Percentiles rank a stretch among this genome's conserved stretches.
Conservation (phyloP, 2,329 filamentous ascomycete genomes). For the Penicillium concentricum region DNA sequence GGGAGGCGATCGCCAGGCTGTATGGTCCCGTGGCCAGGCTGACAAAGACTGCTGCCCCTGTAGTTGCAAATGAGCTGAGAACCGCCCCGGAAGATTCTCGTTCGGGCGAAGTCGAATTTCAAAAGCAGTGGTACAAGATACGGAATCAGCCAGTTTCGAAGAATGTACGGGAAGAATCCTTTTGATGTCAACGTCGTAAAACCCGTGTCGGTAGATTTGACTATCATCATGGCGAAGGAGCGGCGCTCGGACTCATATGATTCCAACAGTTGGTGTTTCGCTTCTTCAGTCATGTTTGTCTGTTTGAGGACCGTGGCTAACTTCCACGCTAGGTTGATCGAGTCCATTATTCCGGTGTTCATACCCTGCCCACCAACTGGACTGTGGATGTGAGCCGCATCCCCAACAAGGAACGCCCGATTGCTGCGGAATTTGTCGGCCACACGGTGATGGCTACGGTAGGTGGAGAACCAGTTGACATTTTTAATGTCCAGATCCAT, state of each 20-base stretch:
- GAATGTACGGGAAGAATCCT: constrained; percentile 42
- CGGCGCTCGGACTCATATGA: constrained; percentile 51
- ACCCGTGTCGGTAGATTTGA: constrained; percentile 43
- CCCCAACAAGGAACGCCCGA: constrained; percentile 56
- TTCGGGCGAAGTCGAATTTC: constrained; percentile 19
- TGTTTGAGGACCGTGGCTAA: constrained; percentile 47
- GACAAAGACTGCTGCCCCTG: constrained; percentile 37
- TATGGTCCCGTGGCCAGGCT: constrained; percentile 33
- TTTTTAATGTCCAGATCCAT: constrained; percentile 28
- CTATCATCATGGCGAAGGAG: constrained; percentile 47
- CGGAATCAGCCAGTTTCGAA: constrained; percentile 43
- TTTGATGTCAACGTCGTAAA: constrained; percentile 43
- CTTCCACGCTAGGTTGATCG: constrained; percentile 58
- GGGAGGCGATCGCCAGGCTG: constrained; percentile 51
- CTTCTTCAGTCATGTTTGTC: constrained; percentile 25
- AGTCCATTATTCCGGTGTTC: constrained; percentile 58
- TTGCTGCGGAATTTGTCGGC: constrained; percentile 46
- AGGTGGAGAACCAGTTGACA: constrained; percentile 45
- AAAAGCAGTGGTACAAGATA: constrained; percentile 30
- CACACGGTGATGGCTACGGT: constrained; percentile 48
- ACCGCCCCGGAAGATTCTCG: constrained; percentile 34
- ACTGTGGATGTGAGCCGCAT: constrained; percentile 58
- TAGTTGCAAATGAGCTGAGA: constrained; percentile 49
- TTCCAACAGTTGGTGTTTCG: constrained; percentile 44
- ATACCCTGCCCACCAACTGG: constrained; percentile 59